Percentiles rank a stretch among this genome's conserved stretches.
Evolutionary conservation across 2,329 filamentous ascomycete genomes (phyloP).

Genomic region (Xylariaceae sp.): DNA sequence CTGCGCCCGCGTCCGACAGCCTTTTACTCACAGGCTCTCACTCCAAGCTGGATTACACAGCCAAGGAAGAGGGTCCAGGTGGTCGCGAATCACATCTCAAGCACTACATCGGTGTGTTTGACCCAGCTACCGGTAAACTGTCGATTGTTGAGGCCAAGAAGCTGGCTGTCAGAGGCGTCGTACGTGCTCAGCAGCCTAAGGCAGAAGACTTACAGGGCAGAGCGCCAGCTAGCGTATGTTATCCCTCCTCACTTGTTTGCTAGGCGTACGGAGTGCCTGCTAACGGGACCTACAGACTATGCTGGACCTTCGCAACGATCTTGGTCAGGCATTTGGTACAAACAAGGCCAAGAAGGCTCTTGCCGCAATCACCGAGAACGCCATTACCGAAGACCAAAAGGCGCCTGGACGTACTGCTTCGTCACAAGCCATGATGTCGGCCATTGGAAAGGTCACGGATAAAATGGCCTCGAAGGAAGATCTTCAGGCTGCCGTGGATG

Average conservation of each 20-base stretch:
- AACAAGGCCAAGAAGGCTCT: conserved; percentile 81
- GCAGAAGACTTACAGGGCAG: conserved; percentile 41
- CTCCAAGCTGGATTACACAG: conserved; percentile 55
- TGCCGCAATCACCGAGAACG: conserved; percentile 54
- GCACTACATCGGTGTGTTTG: conserved; percentile 61
- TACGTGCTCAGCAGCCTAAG: conserved; percentile 50
- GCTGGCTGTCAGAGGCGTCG: conserved; percentile 55
- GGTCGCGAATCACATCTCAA: conserved; percentile 45
- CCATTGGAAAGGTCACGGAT: conserved; percentile 56
- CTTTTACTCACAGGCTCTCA: conserved; percentile 54
- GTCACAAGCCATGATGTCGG: conserved; percentile 56
- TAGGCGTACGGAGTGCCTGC: conserved; percentile 4
- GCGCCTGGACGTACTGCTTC: conserved; percentile 51
- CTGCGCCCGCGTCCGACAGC: conserved; percentile 38
- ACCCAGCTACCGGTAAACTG: conserved; percentile 54
- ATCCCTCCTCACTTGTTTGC: background rate
- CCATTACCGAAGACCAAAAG: conserved; percentile 47
- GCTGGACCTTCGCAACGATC: conserved; percentile 58
- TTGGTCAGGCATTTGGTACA: conserved; percentile 76
- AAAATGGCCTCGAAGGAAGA: conserved; percentile 64
- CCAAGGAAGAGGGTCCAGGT: conserved; percentile 45
- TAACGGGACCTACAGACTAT: conserved; percentile 42
- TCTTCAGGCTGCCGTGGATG: conserved; percentile 59
- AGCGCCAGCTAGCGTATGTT: conserved; percentile 35
- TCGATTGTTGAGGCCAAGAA: conserved; percentile 60